These are phyloP conservation scores for Russula ochroleuca DNA, from an alignment of 768 basidiomycete genomes.

Conservation along the genomic window DNA sequence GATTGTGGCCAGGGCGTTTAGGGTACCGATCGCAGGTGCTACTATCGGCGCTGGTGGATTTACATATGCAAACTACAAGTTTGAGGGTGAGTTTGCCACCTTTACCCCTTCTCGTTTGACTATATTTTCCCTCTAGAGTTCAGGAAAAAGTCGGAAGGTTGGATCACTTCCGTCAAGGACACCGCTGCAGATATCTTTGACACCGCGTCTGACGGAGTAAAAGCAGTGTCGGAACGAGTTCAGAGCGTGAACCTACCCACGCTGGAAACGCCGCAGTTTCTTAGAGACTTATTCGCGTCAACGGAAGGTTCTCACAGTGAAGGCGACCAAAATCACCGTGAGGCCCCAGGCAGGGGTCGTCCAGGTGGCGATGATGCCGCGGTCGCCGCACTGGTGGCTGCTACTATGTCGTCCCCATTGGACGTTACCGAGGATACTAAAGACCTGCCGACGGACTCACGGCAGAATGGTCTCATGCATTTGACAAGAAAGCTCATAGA, in stretches of 20 bases:
- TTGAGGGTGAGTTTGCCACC: constrained; percentile 64
- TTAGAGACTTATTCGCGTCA: constrained; percentile 57
- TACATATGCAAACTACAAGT: constrained; percentile 94
- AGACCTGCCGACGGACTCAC: constrained; percentile 40
- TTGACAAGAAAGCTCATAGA: constrained; percentile 94
- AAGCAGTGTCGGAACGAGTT: constrained; percentile 53
- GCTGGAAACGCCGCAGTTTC: constrained; percentile 58
- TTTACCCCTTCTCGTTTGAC: background rate
- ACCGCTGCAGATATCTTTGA: constrained; percentile 66
- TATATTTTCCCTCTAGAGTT: constrained; percentile 48
- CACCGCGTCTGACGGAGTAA: constrained; percentile 66
- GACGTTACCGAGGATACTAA: constrained; percentile 44
- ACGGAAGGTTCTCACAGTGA: constrained; percentile 24
- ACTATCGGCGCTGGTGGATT: constrained; percentile 88
- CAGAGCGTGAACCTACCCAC: constrained; percentile 55
- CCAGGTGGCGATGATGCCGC: constrained; percentile 54
- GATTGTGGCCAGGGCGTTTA: constrained; percentile 81
- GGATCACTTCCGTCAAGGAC: constrained; percentile 63
- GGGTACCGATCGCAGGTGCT: constrained; percentile 82
- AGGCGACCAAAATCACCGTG: constrained; percentile 35
- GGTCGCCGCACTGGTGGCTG: constrained; percentile 71
- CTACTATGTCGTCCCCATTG: constrained; percentile 72
- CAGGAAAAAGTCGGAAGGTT: constrained; percentile 60
- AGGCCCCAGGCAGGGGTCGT: constrained; percentile 40
- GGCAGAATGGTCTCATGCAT: constrained; percentile 85